Conservation (phyloP, 2,329 filamentous ascomycete genomes). For the Ophiostoma fasciatum region DNA sequence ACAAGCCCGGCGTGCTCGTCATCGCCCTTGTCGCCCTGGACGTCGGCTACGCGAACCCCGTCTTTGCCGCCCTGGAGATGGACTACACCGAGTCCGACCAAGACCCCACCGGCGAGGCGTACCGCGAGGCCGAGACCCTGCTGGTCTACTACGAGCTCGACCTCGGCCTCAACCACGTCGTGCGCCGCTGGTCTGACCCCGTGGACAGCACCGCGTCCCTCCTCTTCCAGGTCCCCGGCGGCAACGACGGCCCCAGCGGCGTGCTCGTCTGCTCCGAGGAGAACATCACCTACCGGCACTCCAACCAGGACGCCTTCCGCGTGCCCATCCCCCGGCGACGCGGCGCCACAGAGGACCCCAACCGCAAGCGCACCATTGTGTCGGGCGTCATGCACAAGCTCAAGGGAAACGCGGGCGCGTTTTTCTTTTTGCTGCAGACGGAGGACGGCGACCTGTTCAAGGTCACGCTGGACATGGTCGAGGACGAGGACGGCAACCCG, state of each 20-base stretch:
- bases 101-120: constrained; percentile 73
- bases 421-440: constrained; percentile 92
- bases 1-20: constrained; percentile 82
- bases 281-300: constrained; percentile 92
- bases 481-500: constrained; percentile 61
- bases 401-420: constrained; percentile 65
- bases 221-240: constrained; percentile 90
- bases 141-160: constrained; percentile 97
- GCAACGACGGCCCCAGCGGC: constrained; percentile 83
- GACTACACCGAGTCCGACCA: constrained; percentile 87
- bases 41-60: constrained; percentile 91
- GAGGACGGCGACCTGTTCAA: constrained; percentile 99
- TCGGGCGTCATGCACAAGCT: constrained; percentile 96
- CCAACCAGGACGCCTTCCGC: constrained; percentile 78
- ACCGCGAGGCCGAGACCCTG: constrained; percentile 70
- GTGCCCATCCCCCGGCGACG: constrained; percentile 78
- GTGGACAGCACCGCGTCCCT: constrained; percentile 82
- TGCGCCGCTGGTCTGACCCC: constrained; percentile 88
- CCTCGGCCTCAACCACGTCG: constrained; percentile 90
- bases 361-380: constrained; percentile 74
- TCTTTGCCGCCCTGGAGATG: constrained; percentile 88
- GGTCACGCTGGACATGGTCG: constrained; percentile 79
- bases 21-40: constrained; percentile 80
- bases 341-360: constrained; percentile 81
- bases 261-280: constrained; percentile 91